Percentiles rank a stretch among this genome's conserved stretches.
Evolutionary conservation across 805 yeast genomes (phyloP).

Genomic region (Ogataea methanolica): DNA sequence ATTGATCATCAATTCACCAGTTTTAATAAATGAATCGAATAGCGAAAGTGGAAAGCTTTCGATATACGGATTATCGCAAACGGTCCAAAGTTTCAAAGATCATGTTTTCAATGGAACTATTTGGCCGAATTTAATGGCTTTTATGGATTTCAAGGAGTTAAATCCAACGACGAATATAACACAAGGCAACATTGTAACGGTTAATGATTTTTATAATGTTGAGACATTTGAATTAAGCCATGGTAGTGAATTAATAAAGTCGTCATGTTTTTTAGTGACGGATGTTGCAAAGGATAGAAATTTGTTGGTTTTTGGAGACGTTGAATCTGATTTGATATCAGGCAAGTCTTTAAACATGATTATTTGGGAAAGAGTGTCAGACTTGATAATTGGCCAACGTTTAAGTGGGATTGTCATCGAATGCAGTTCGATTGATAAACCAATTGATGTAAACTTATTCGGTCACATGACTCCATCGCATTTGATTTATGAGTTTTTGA

Average conservation of each 20-base stretch:
- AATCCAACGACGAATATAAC: too few species aligned
- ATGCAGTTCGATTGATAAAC: conserved; percentile 57
- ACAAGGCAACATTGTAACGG: conserved; percentile 5
- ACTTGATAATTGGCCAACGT: conserved; percentile 33
- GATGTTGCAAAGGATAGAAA: conserved; percentile 25
- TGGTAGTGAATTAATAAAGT: conserved; percentile 28
- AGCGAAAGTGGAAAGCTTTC: conserved; percentile 3
- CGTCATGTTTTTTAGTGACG: conserved; percentile 58
- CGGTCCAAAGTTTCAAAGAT: conserved; percentile 46
- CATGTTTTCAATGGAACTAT: conserved; percentile 67
- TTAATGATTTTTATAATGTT: conserved; percentile 34
- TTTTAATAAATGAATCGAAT: conserved; percentile 32
- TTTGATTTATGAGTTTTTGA: conserved; percentile 51
- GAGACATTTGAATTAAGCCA: conserved; percentile 39
- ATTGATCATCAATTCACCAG: conserved; percentile 67
- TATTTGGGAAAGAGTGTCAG: conserved; percentile 58
- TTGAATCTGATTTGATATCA: conserved; percentile 62
- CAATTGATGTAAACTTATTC: conserved; percentile 47
- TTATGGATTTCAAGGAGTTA: conserved; percentile 23
- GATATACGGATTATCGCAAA: conserved; percentile 49
- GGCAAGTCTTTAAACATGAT: conserved; percentile 29
- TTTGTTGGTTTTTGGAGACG: conserved; percentile 75
- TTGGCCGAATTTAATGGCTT: conserved; percentile 68
- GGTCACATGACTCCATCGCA: conserved; percentile 78
- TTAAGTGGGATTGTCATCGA: conserved; percentile 65